phyloP scores from a whole-genome alignment of 2,329 filamentous ascomycete species.

The Penicillium concentricum region DNA sequence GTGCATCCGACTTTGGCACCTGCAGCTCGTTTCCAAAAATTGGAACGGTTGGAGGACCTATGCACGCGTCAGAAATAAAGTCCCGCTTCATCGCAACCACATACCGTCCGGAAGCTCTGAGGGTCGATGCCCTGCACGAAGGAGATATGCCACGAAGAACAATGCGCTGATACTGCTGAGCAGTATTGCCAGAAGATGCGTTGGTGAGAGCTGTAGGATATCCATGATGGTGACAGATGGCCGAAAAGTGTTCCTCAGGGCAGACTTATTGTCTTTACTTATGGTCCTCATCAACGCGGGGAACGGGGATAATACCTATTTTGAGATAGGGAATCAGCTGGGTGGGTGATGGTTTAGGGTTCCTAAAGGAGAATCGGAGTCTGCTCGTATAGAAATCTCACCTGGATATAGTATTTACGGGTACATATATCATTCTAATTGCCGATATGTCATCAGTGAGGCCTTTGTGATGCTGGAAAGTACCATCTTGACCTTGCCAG shows the following conservation, averaged over 20 bases:
- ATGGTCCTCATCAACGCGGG: neutral
- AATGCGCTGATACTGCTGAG: neutral
- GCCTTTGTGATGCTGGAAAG: neutral
- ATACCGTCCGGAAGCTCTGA: neutral
- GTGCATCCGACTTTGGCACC: neutral
- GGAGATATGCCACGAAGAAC: neutral
- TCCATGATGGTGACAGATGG: neutral
- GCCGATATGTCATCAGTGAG: neutral
- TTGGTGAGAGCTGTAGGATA: neutral
- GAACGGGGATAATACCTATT: neutral
- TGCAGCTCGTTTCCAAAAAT: neutral
- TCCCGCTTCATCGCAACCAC: neutral
- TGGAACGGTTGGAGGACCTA: neutral
- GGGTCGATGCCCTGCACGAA: neutral
- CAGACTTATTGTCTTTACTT: neutral
- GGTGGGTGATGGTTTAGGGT: neutral
- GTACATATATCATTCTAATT: neutral
- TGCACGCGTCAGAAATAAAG: neutral
- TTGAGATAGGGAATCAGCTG: neutral
- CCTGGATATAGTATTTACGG: neutral
- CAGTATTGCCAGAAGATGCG: neutral
- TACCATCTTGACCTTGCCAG: neutral
- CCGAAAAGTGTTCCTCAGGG: neutral
- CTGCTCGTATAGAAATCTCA: neutral
- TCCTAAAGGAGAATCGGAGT: neutral